Evolutionary conservation across 2,329 filamentous ascomycete species (phyloP).

Genomic region (Pestalotiopsis sp.): DNA sequence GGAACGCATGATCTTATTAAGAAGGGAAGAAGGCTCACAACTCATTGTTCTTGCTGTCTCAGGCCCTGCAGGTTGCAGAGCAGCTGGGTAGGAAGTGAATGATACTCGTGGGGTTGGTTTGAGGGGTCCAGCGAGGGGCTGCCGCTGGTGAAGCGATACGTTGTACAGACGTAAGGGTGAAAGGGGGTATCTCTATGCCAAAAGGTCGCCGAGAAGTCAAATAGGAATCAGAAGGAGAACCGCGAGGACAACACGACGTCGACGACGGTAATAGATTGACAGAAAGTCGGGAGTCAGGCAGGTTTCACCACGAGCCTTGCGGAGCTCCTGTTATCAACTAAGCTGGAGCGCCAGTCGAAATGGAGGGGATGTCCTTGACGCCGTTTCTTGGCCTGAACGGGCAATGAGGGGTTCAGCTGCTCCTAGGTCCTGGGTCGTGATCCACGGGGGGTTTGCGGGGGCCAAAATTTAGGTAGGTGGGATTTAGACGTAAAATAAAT

Average conservation of each 20-base stretch:
- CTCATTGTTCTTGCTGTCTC: constrained; percentile 11
- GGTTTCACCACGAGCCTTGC: constrained; percentile 9
- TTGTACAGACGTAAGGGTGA: background rate
- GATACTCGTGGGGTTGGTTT: constrained; percentile 4
- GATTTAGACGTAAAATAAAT: background rate
- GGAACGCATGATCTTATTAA: background rate
- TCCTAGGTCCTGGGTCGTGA: background rate
- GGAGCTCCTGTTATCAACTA: constrained; percentile 2
- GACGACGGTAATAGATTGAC: background rate
- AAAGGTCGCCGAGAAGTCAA: background rate
- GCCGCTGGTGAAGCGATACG: background rate
- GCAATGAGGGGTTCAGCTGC: constrained; percentile 10
- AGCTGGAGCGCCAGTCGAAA: background rate
- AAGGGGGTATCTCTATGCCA: background rate
- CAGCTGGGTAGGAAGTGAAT: background rate
- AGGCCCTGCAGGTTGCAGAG: constrained; percentile 8
- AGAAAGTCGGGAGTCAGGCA: background rate
- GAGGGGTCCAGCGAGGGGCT: background rate
- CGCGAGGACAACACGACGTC: background rate
- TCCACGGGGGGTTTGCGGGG: constrained; percentile 9
- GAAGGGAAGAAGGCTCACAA: background rate
- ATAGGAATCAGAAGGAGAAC: background rate
- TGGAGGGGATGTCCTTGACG: constrained; percentile 5
- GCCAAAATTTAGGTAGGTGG: constrained; percentile 1
- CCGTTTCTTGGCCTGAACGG: constrained; percentile 13